Conservation (phyloP, 1,284 basidiomycete species). For the Stereum hirsutum region DNA sequence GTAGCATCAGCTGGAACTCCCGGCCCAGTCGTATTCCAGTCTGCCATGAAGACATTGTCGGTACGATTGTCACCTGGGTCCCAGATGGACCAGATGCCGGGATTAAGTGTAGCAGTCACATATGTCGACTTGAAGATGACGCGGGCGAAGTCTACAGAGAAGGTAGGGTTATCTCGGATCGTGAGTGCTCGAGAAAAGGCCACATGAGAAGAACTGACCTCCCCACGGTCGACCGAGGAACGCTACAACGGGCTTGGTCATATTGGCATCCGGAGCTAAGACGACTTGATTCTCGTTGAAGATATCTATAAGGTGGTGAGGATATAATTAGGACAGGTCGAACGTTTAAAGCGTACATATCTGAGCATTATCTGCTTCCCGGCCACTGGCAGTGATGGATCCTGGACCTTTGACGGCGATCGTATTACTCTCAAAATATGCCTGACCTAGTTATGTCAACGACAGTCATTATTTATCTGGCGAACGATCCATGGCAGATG, state of each 20-base stretch:
- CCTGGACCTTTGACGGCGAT: slow-evolving; percentile 30
- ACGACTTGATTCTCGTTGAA: slow-evolving; percentile 39
- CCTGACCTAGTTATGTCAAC: slow-evolving; percentile 16
- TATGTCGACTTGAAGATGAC: slow-evolving; percentile 24
- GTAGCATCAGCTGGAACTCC: slow-evolving; percentile 22
- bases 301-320: slow-evolving; percentile 23
- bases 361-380: slow-evolving; percentile 33
- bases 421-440: slow-evolving; percentile 38
- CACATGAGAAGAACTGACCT: slow-evolving; percentile 1
- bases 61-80: slow-evolving; percentile 27
- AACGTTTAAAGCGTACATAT: slow-evolving; percentile 25
- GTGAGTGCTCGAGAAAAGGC: background rate
- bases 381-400: slow-evolving; percentile 44
- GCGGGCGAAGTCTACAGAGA: slow-evolving; percentile 14
- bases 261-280: slow-evolving; percentile 31
- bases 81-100: slow-evolving; percentile 38
- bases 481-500: too few relatives aligned
- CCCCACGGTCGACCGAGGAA: slow-evolving; percentile 47
- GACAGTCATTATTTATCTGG: background rate
- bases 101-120: slow-evolving; percentile 29
- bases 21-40: slow-evolving; percentile 33
- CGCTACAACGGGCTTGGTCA: slow-evolving; percentile 6
- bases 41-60: slow-evolving; percentile 34
- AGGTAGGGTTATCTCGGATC: background rate
- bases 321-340: background rate